These are phyloP conservation scores for Saccharum hybrid DNA, from an alignment of 202 grass and related monocot species.

Conservation along the genomic window DNA sequence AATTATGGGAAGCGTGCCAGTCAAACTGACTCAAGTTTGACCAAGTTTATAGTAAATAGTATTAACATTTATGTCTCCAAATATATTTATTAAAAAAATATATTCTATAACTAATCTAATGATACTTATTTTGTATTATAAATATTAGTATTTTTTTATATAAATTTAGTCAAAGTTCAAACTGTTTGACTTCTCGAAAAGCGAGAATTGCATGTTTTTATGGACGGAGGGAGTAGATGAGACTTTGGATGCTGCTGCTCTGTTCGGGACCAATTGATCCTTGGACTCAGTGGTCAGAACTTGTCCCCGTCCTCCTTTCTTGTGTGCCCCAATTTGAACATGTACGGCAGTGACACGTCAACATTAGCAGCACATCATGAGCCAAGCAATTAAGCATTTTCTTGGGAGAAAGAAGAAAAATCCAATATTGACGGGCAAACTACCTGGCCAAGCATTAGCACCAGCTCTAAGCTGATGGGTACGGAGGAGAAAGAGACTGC, in stretches of 20 bases:
- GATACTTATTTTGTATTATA: no score
- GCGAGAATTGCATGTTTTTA: no score
- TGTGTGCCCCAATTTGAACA: conserved; percentile 41
- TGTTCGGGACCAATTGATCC: conserved; percentile 49
- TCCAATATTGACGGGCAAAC: background rate
- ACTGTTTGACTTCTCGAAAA: no score
- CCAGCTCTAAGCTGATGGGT: background rate
- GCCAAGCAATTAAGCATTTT: conserved; percentile 18
- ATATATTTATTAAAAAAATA: no score
- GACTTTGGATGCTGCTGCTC: conserved; percentile 60
- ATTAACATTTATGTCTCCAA: no score
- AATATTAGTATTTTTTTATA: no score
- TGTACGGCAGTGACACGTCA: conserved; percentile 10
- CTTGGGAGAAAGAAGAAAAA: background rate
- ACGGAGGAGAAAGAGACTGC: background rate
- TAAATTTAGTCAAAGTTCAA: no score
- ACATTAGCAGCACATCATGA: background rate
- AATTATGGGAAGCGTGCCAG: no score
- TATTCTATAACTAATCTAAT: no score
- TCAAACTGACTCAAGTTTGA: no score
- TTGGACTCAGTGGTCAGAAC: conserved; percentile 42
- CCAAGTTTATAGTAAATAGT: no score
- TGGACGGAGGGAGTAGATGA: no score
- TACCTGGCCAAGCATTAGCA: background rate
- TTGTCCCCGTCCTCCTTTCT: conserved; percentile 51